These are phyloP conservation scores for Lipomyces yamadae DNA, from an alignment of 805 yeast species.

Conservation along the genomic window DNA sequence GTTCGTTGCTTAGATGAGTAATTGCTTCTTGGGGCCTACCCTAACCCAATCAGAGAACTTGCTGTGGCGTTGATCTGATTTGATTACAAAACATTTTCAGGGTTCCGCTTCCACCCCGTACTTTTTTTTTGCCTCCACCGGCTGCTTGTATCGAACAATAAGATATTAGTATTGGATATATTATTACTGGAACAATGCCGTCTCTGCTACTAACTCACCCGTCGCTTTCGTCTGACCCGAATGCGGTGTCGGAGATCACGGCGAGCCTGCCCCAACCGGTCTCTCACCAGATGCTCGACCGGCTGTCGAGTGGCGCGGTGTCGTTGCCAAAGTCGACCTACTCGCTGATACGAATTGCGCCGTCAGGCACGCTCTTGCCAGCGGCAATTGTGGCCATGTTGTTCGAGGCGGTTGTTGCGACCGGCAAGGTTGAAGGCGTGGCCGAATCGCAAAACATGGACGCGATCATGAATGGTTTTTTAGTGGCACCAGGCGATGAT, in stretches of 20 bases:
- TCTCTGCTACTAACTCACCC: conserved; percentile 36
- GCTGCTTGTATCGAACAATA: conserved; percentile 17
- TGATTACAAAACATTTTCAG: not conserved
- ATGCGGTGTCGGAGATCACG: conserved; percentile 24
- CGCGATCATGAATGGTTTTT: conserved; percentile 69
- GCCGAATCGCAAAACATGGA: conserved; percentile 49
- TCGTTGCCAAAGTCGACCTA: conserved; percentile 42
- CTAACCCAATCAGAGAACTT: not conserved
- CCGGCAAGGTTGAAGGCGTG: conserved; percentile 45
- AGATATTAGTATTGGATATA: conserved; percentile 22
- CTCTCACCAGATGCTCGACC: conserved; percentile 48
- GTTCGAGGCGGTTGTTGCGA: conserved; percentile 41
- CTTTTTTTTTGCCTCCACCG: not conserved
- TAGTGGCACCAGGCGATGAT: conserved; percentile 35
- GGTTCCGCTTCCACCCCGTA: no score
- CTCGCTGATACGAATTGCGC: conserved; percentile 42
- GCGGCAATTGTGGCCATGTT: conserved; percentile 41
- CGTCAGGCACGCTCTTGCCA: conserved; percentile 37
- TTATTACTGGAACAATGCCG: conserved; percentile 16
- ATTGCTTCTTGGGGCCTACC: not conserved
- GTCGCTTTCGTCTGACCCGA: conserved; percentile 35
- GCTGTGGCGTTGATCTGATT: not conserved
- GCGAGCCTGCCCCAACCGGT: conserved; percentile 28
- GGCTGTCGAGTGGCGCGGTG: conserved; percentile 45
- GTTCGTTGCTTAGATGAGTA: no score